phyloP scores from a whole-genome alignment of 164 flowering plant species.

The Paratinospora sagittata region DNA sequence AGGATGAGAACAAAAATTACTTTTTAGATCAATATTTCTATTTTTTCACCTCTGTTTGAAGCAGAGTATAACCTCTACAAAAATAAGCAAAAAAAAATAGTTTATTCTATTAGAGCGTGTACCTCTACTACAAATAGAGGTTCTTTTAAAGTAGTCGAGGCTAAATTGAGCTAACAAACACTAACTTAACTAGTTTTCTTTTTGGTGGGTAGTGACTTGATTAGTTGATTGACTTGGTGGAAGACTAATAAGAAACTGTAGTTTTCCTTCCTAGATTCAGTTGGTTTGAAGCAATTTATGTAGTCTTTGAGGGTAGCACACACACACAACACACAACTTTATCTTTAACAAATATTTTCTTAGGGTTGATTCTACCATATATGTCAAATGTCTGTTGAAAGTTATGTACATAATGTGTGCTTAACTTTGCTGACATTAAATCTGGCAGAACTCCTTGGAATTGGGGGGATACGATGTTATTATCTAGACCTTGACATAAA shows the following conservation, averaged over 20 bases:
- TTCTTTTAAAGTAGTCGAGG: no score
- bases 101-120: no score
- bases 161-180: no score
- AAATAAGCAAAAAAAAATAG: no score
- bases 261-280: neutral
- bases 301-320: neutral
- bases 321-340: neutral
- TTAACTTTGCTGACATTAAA: no score
- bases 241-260: neutral
- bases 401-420: neutral
- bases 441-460: neutral
- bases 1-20: no score
- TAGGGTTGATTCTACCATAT: neutral
- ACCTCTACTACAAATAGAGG: no score
- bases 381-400: neutral
- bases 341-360: neutral
- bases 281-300: neutral
- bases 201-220: neutral
- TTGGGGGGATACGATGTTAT: neutral
- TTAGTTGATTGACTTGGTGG: neutral
- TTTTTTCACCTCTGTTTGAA: no score
- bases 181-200: no score
- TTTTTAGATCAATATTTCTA: no score
- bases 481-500: no score
- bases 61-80: no score